Evolutionary conservation across 164 flowering plant genomes (phyloP).

Genomic region (Stephania cephalantha): DNA sequence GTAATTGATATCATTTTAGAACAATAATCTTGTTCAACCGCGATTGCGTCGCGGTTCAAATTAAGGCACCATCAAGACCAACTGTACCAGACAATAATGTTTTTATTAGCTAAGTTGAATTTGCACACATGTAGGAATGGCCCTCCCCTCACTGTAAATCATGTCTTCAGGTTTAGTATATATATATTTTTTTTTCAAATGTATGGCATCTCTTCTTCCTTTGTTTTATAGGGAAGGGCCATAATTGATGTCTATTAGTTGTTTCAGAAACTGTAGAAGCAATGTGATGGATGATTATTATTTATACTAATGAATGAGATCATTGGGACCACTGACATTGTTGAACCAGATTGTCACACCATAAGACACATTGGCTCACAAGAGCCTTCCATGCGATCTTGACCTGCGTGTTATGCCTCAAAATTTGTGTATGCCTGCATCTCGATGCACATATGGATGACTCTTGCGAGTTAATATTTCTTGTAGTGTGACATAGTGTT

Average conservation of each 20-base stretch:
- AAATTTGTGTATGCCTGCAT: no score
- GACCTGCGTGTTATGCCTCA: no score
- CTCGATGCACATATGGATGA: no score
- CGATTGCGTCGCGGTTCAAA: not conserved
- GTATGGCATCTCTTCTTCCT: not conserved
- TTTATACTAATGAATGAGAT: not conserved
- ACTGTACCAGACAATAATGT: not conserved
- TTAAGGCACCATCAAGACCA: not conserved
- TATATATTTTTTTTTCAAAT: not conserved
- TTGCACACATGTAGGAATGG: not conserved
- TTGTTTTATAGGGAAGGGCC: not conserved
- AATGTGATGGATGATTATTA: not conserved
- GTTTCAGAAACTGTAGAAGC: not conserved
- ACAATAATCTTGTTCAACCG: not conserved
- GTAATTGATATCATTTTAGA: not conserved
- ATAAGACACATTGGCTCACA: no score
- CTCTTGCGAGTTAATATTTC: no score
- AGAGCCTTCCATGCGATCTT: no score
- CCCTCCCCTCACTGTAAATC: not conserved
- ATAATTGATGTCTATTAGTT: not conserved
- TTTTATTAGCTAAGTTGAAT: not conserved
- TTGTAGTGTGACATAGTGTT: no score
- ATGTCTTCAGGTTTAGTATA: not conserved
- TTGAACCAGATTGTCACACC: not conserved
- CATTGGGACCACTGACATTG: not conserved